Evolutionary conservation across 768 basidiomycete genomes (phyloP).

Genomic region (Sarcomyxa edulis): DNA sequence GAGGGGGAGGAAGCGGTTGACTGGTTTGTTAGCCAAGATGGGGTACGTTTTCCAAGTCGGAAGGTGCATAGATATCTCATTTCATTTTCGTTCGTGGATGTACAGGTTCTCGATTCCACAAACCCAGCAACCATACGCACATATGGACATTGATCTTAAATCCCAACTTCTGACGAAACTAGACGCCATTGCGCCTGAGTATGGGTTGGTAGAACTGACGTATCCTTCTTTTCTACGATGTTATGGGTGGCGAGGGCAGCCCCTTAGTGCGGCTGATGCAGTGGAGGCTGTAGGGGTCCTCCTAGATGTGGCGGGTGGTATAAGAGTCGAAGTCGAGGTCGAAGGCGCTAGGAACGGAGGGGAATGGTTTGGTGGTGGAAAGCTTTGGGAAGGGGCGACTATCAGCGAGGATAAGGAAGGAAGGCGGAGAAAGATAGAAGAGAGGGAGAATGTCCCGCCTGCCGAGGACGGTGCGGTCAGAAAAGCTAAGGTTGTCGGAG

Average conservation of each 20-base stretch:
- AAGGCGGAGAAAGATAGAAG: constrained; percentile 30
- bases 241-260: constrained; percentile 84
- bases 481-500: constrained; percentile 16
- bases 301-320: constrained; percentile 85
- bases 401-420: constrained; percentile 32
- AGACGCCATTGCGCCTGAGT: constrained; percentile 87
- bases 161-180: constrained; percentile 73
- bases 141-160: constrained; percentile 97
- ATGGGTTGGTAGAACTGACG: constrained; percentile 87
- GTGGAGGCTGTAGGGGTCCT: constrained; percentile 87
- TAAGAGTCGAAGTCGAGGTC: constrained; percentile 86
- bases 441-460: constrained; percentile 32
- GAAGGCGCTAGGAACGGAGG: constrained; percentile 88
- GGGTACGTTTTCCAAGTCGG: constrained; percentile 51
- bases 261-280: constrained; percentile 88
- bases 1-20: constrained; percentile 80
- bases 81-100: constrained; percentile 1
- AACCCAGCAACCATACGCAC: constrained; percentile 88
- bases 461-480: constrained; percentile 13
- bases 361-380: constrained; percentile 91
- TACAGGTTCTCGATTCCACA: constrained; percentile 90
- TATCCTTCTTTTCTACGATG: constrained; percentile 93
- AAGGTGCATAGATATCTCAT: not conserved
- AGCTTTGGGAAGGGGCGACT: constrained; percentile 66
- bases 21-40: constrained; percentile 96